Base-by-base conservation (phyloP, 2,329 filamentous ascomycete species). In the Biscogniauxia mediterranea region DNA sequence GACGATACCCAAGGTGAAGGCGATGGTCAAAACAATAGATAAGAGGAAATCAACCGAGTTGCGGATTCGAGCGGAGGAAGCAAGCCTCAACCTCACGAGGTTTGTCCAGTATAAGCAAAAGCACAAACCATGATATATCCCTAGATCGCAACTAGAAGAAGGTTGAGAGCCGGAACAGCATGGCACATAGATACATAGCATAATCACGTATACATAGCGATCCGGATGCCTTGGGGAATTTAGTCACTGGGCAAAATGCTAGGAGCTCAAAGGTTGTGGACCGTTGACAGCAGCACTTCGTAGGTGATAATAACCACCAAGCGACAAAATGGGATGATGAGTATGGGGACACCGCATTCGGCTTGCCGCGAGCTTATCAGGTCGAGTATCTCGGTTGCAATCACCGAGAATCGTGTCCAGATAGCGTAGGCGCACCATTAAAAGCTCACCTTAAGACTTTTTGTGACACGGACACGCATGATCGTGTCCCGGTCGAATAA, bases 51-150 rank as follows among this genome's bases (percentile, higher is more conserved):
- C 78, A 55, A 69, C 76, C 0, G 87, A 89, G 75, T 71, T 90
- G 69, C 80, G 87, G 57, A 74, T 75, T 7, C 79, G 86, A 58
- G 83, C 84, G 0, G 87, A 90, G 63, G 87, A 90, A 74, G 84
- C 78, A 0, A 74, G 83, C 2, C 66, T 88, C 68, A 90, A 90
- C 69, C 73, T 90, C 64, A 75, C 71, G 28, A 79, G 86, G 57
- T 90, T 90, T 70, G 77, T 90, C 65, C 75, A 80, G 61, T 90
- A 90, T 71, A 90, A 90, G 77, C 82, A 80, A 75, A 86, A 86
- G 74, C 78, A 86, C 62, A 76, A 76, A 66, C 79, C 80, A 23
- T 68, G 63, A 70, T n/a, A 46, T n/a, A n/a, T n/a, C 17, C 38
- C 38, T n/a, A 13, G 38, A n/a, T 46, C 11, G 21, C 25, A 42